phyloP scores from a whole-genome alignment of 306 rosid genomes.

The Vigna mungo region DNA sequence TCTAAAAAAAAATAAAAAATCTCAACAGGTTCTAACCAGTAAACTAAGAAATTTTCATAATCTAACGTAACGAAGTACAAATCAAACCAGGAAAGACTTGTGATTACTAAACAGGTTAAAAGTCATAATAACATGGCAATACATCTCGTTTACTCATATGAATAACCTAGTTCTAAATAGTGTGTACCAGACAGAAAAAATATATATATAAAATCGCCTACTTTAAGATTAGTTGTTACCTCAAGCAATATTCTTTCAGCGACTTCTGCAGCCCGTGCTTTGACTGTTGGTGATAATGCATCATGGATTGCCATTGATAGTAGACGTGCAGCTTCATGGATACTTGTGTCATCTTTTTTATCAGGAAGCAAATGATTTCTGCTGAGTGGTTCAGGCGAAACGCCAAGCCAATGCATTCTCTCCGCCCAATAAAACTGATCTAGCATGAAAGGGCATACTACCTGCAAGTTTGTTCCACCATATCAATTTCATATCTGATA shows the following conservation, averaged over 20 bases:
- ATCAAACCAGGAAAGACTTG: too few species aligned
- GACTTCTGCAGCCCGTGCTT: constrained; percentile 66
- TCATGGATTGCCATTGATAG: constrained; percentile 59
- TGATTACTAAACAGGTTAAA: too few species aligned
- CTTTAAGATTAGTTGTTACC: constrained; percentile 55
- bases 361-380: constrained; percentile 71
- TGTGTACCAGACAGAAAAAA: not conserved
- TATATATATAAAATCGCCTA: not conserved
- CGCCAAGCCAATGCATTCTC: constrained; percentile 89
- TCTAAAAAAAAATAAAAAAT: too few species aligned
- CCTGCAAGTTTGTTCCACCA: constrained; percentile 55
- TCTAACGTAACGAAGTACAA: too few species aligned
- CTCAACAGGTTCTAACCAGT: not conserved
- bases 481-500: constrained; percentile 27
- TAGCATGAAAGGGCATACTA: constrained; percentile 77
- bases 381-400: constrained; percentile 76
- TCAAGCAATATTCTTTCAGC: constrained; percentile 61
- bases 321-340: constrained; percentile 63
- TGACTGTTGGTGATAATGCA: constrained; percentile 66
- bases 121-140: not conserved
- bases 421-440: constrained; percentile 96
- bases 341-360: constrained; percentile 45
- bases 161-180: constrained; percentile 9
- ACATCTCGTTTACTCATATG: not conserved
- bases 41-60: not conserved